Evolutionary conservation across 345 rosid species (phyloP).

Genomic region (Syzygium grande): DNA sequence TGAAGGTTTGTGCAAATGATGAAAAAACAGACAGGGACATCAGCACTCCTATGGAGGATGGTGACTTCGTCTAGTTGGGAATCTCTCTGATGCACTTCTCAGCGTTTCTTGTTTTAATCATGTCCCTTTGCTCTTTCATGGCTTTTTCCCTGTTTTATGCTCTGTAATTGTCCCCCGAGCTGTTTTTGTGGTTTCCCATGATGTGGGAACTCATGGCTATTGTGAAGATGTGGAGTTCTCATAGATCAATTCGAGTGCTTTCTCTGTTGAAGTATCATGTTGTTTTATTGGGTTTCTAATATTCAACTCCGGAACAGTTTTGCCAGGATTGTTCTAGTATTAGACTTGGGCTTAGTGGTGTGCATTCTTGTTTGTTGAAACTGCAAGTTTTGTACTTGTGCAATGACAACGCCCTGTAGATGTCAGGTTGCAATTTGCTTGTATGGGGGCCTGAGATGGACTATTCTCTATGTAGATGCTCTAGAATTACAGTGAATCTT

Average conservation of each 20-base stretch:
- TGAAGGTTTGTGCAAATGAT: constrained; percentile 38
- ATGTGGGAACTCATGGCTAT: background rate
- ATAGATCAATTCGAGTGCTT: background rate
- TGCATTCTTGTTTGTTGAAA: background rate
- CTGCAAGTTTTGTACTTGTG: background rate
- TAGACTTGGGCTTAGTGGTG: background rate
- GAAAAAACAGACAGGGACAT: constrained; percentile 87
- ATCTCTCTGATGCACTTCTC: constrained; percentile 40
- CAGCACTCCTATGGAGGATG: constrained; percentile 38
- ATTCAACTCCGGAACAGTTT: background rate
- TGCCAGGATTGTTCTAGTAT: background rate
- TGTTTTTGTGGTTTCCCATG: background rate
- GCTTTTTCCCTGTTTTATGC: no score
- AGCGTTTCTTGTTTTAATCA: background rate
- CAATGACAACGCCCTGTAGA: background rate
- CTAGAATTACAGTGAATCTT: background rate
- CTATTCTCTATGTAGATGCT: background rate
- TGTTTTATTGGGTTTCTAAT: background rate
- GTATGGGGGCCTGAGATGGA: background rate
- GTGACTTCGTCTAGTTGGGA: constrained; percentile 31
- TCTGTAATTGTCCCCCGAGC: background rate
- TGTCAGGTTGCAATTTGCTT: background rate
- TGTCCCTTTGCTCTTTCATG: background rate
- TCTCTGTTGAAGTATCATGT: no score
- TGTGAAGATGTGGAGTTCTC: background rate